Evolutionary conservation across 2,329 filamentous ascomycete genomes (phyloP), one percentile per base, ranked within the genome.

Genomic region (Arthrobotrys entomopaga): DNA sequence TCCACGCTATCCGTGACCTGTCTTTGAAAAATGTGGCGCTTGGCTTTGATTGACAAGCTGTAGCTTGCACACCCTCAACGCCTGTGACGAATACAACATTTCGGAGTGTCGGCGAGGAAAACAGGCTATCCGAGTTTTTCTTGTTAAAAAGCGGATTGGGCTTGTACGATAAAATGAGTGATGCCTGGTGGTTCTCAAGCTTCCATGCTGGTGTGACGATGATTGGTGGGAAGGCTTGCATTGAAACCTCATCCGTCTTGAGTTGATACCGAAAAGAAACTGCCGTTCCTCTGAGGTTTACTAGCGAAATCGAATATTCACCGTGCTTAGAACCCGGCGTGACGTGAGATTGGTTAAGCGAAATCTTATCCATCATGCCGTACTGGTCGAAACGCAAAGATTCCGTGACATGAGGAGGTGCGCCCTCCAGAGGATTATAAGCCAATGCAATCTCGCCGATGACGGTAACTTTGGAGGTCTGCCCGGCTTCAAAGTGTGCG

Each of bases 221-320:
- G 11, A 97, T 83, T 0, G 93, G 93, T 10, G 90, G 89, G 78
- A 91, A 89, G 2, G 83, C 79, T 8, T 85, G 82, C 13, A 86
- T 80, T 67, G 84, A 85, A 40, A 82, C 80, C 16, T 87, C 84
- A 34, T 93, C 89, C 29, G 91, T 82, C 77, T 95, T 91, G 10
- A 97, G 85, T 79, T 93, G 91, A 81, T 98, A 99, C 72, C 95
- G 96, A 83, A 99, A 98, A 6, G 90, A 94, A 5, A 94, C 89
- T 0, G 90, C 87, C 0, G 91, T 89, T 78, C 89, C 88, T 75
- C 85, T 83, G 76, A 97, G 86, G 80, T 89, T 88, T 13, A 88
- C 85, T 5, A 95, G 83, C 75, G 93, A 87, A 34, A 99, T 83
- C 0, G 84, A 87, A 82, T 96, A 99, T 79, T 94, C 90, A 70